Evolutionary conservation across 2,329 filamentous ascomycete genomes (phyloP), one percentile per base, ranked within the genome.

Genomic region (Cercospora sp.): DNA sequence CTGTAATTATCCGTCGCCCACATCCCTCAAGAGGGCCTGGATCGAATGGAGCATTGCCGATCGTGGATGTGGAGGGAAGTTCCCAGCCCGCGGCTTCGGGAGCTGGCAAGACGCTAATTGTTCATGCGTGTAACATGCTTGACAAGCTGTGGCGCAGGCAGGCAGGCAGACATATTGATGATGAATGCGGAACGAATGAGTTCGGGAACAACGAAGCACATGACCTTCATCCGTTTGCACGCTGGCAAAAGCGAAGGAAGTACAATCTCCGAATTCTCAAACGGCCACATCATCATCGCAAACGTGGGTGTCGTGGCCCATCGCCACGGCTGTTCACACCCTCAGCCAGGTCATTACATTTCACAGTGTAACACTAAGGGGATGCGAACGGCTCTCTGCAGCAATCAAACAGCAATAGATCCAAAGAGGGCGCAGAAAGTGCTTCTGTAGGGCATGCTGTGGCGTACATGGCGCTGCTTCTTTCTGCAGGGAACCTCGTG

Each of bases 371-470:
- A 64, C 62, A 39, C 31, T 36, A 64, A 28, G 48, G n/a, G 23
- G 20, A 64, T 64, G 48, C 48, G 62, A 57, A 64, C 62, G 62
- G 62, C 62, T 39, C 16, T 36, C n/a, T 58, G 62, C 48, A 42
- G 62, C 30, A 42, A 28, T 42, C 39, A 42, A 20, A 61, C 33
- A 61, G 16, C 33, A 26, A 23, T 10, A 28, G 59, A 48, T 16
- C 20, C 16, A n/a, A n/a, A 58, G 53, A 30, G 28, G 20, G 4
- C 31, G 53, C 42, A 48, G 42, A 18, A 48, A 48, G 42, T 57
- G 53, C 53, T 16, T 31, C 53, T 57, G 53, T 31, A 57, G 28
- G 53, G 53, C 53, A 58, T 58, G 53, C 53, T 9, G 26, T 58
- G 53, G 45, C 45, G 45, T 60, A 23, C 57, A 36, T 60, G 57